Conservation (phyloP, 2,329 filamentous ascomycete genomes). For the Trichoderma pleuroti region DNA sequence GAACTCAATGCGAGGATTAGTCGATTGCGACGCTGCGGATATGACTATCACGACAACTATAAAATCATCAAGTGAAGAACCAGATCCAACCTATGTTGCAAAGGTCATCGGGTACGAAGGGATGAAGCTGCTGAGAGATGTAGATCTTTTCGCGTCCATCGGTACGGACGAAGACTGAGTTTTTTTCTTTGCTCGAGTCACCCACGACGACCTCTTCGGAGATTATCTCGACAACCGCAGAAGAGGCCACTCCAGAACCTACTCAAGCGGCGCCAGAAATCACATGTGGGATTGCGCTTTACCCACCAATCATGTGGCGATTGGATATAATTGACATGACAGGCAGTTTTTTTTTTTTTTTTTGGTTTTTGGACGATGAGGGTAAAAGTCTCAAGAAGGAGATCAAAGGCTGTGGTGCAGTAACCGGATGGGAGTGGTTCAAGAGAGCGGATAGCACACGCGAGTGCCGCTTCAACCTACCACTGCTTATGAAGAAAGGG, state of each 20-base stretch:
- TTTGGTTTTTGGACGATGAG: neutral
- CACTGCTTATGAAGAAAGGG: neutral
- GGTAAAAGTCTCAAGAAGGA: neutral
- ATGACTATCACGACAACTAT: neutral
- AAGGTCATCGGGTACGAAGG: neutral
- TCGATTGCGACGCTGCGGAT: conserved; percentile 15
- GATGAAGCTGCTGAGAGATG: neutral
- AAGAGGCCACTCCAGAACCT: neutral
- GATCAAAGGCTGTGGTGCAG: neutral
- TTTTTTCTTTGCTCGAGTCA: neutral
- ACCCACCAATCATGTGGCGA: neutral
- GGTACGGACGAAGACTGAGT: neutral
- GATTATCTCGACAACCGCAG: neutral
- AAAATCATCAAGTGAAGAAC: neutral
- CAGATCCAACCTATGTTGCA: neutral
- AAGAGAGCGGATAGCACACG: neutral
- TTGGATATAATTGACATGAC: neutral
- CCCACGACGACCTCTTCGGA: neutral
- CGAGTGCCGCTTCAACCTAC: neutral
- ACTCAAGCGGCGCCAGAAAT: neutral
- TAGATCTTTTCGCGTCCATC: neutral
- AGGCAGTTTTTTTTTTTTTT: too few species aligned
- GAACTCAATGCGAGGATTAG: conserved; percentile 6
- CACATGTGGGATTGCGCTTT: neutral
- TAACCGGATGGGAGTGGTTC: conserved; percentile 9